Evolutionary conservation across 257 asterid species (phyloP), one percentile per base, ranked within the genome.

Genomic region (Plantago major): DNA sequence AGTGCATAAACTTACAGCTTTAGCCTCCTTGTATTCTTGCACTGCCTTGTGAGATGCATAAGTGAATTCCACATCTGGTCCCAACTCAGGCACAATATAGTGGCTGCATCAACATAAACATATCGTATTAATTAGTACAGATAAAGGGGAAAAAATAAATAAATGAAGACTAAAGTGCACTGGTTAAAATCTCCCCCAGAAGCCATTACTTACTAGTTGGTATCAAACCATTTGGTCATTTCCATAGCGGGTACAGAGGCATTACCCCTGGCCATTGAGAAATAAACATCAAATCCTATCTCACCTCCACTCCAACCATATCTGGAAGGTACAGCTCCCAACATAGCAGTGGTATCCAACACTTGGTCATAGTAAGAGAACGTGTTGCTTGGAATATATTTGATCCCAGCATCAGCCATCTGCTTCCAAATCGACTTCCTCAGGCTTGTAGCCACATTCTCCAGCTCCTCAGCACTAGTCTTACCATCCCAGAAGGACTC

Each of bases 191-290:
- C 42, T 26, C 58, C 46, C 53, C 33, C 33, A 52, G 7, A 30
- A 73, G 2, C 30, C 55, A 58, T 42, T 54, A 78, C 95, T 81
- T 73, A 88, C 96, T 88, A 88, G 88, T 88, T 88, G 69, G 96
- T 83, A 69, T 88, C 96, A 51, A 88, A 88, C 95, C 95, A 85
- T 81, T 88, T 88, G 72, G 96, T 88, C 96, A 88, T 88, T 66
- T 88, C 96, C 96, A 88, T 88, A 30, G 96, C 95, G 45, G 96
- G 95, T 51, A 88, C 90, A 56, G 85, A 76, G 67, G 86, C 88
- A 80, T 85, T 88, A 55, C 96, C 96, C 76, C 96, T 85, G 57
- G 95, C 96, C 96, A 88, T 88, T 28, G 96, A 88, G 70, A 88
- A 88, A 69, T 88, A 88, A 28, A 79, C 55, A 53, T 78, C 83